These are phyloP conservation scores for Mucor saturninus DNA, from an alignment of 371 early-diverging fungal species.

Conservation along the genomic window DNA sequence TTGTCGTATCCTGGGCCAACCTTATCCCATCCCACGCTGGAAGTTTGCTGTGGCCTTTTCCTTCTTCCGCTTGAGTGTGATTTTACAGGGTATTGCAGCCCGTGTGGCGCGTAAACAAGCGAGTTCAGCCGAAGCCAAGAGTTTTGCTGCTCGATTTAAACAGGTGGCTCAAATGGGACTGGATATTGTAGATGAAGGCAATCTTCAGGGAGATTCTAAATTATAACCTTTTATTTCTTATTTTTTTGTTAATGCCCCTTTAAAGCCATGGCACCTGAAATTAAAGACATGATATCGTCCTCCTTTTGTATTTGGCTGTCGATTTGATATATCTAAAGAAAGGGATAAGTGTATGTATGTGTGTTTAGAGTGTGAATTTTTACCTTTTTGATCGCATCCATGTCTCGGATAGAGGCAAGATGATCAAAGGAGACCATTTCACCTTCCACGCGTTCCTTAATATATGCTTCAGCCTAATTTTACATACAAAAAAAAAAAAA, in stretches of 20 bases:
- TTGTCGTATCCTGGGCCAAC: slow-evolving; percentile 53
- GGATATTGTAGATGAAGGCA: slow-evolving; percentile 45
- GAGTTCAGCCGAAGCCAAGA: slow-evolving; percentile 74
- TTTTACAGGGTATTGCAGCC: slow-evolving; percentile 89
- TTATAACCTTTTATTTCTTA: slow-evolving; percentile 11
- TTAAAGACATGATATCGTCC: slow-evolving; percentile 28
- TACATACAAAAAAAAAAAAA: not conserved
- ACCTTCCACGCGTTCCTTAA: slow-evolving; percentile 46
- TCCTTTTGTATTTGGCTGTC: slow-evolving; percentile 22
- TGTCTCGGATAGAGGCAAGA: slow-evolving; percentile 29
- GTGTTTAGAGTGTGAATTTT: not conserved
- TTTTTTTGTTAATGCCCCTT: slow-evolving; percentile 30
- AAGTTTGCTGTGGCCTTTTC: slow-evolving; percentile 48
- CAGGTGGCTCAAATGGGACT: slow-evolving; percentile 37
- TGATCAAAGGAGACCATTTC: slow-evolving; percentile 41
- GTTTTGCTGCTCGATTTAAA: slow-evolving; percentile 49
- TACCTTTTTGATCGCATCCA: slow-evolving; percentile 46
- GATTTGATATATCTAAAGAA: slow-evolving; percentile 39
- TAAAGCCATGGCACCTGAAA: slow-evolving; percentile 48
- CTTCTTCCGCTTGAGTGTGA: slow-evolving; percentile 77
- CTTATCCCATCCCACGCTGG: slow-evolving; percentile 77
- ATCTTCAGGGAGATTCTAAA: slow-evolving; percentile 19
- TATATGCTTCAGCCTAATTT: slow-evolving; percentile 35
- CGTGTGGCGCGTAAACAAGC: slow-evolving; percentile 87
- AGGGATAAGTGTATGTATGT: not conserved